Base-by-base conservation (phyloP, 371 early-diverging fungal species). In the Rhizopus microsporus region DNA sequence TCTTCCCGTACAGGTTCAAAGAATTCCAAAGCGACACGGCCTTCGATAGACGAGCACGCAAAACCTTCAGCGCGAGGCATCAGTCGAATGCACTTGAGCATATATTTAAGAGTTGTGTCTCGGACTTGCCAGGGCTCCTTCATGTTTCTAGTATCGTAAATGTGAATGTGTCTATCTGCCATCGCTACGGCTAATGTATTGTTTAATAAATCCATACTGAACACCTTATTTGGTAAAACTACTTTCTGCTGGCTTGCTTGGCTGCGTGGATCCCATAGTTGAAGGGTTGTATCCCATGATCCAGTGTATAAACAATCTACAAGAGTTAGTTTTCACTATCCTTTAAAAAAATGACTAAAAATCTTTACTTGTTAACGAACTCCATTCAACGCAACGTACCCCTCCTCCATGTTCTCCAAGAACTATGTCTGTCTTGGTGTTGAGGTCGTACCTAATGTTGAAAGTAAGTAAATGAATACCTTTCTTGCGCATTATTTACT, bases 1-100 rank as follows among this genome's bases (percentile, higher is more conserved):
- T 83, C 79, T 54, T 87, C 89, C 12, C 71, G 62, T 62, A 85
- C 86, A 5, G 77, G 69, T 59, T 91, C 91, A 70, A 97, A 92
- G 63, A 86, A 95, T 65, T 98, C 97, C 17, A 98, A 90, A 8
- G 95, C 92, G 3, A 96, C 89, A 7, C 98, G 82, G 0, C 98
- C 98, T 71, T 98, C 98, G 49, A 96, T 93, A 4, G 96, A 95
- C 50, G 88, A 80, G 31, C 83, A 83, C 4, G 90, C 95, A 81
- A 88, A 96, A 72, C 89, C 93, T 63, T 85, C 71, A 8, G 90
- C 90, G 56, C 89, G 85, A 8, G 94, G 93, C 90, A 92, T 91
- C 45, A 89, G 84, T 40, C 83, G 67, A 4, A 98, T 80, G 35
- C 82, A 81, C 35, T 94, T 70, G 0, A 95, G 89, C 86, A 91